phyloP scores from a whole-genome alignment of 345 rosid species.

The Corchorus olitorius region DNA sequence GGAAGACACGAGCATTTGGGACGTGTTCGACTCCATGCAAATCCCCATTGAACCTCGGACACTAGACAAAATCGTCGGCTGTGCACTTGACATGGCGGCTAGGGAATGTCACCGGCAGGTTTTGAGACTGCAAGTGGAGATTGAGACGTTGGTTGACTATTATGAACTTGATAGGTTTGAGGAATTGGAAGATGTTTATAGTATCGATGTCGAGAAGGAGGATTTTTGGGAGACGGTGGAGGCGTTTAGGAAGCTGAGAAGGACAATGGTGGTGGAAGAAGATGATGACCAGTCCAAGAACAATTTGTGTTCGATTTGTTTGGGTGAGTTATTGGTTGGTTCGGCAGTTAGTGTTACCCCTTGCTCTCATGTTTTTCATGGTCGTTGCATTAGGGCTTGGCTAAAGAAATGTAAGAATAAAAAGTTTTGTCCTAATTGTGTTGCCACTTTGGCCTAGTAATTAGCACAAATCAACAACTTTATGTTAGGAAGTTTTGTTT shows the following conservation, averaged over 20 bases:
- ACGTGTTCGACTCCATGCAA: constrained; percentile 13
- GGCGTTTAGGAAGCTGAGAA: constrained; percentile 12
- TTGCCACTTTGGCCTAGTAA: not conserved
- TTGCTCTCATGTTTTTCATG: constrained; percentile 13
- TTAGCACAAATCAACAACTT: not conserved
- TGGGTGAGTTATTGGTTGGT: constrained; percentile 1
- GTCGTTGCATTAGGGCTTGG: constrained; percentile 19
- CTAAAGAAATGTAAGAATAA: constrained; percentile 5
- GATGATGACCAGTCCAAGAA: not conserved
- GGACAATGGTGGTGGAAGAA: not conserved
- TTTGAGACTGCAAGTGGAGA: constrained; percentile 12
- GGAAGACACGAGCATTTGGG: constrained; percentile 3
- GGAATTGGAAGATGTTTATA: not conserved
- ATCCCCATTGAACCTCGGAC: not conserved
- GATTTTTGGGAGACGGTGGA: constrained; percentile 16
- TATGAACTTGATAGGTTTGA: not conserved
- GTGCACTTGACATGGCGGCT: not conserved
- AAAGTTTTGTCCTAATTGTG: constrained; percentile 16
- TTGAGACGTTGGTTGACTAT: not conserved
- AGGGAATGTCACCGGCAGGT: not conserved
- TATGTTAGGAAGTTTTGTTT: no score
- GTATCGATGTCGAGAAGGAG: not conserved
- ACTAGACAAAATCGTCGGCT: not conserved
- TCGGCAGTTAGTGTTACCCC: not conserved
- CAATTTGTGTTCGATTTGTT: constrained; percentile 8